A percentile compares a stretch with the other conserved stretches of the same genome.
phyloP scores from a whole-genome alignment of 192 early-diverging fungal species.

The Umbelopsis isabellina region DNA sequence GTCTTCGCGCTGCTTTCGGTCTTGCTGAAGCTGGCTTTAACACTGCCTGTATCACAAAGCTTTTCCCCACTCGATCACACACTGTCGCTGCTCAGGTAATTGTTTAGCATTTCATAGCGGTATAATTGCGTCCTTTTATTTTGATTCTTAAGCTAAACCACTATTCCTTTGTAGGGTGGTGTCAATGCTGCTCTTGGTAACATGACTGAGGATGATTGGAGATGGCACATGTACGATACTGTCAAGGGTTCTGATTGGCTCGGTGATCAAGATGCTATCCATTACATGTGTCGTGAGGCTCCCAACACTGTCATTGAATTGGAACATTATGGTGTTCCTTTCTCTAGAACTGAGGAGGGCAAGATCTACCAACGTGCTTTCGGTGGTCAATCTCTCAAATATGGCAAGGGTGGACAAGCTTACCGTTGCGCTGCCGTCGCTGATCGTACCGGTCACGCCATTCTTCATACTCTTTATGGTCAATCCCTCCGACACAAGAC shows the following conservation, averaged over 20 bases:
- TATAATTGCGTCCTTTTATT: neutral
- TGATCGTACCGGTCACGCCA: constrained; percentile 97
- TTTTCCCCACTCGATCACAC: constrained; percentile 98
- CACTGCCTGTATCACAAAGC: constrained; percentile 96
- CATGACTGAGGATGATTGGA: constrained; percentile 99
- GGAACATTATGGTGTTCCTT: constrained; percentile 98
- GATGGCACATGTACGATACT: constrained; percentile 99
- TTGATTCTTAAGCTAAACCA: neutral
- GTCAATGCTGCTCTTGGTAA: constrained; percentile 99
- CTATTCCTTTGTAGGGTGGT: constrained; percentile 67
- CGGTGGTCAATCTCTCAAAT: constrained; percentile 95
- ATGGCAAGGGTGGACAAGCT: constrained; percentile 96
- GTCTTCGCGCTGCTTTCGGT: constrained; percentile 97
- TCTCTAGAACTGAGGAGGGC: constrained; percentile 96
- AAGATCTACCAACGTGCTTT: constrained; percentile 99
- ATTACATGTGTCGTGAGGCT: constrained; percentile 99
- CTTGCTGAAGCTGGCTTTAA: constrained; percentile 94
- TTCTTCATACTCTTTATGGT: constrained; percentile 97
- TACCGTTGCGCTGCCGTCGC: constrained; percentile 97
- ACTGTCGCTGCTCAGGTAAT: constrained; percentile 94
- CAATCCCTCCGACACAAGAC: constrained; percentile 95
- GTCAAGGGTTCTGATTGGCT: constrained; percentile 99
- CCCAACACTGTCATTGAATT: constrained; percentile 94
- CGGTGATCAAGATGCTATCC: constrained; percentile 99
- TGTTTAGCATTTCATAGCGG: neutral